These are phyloP conservation scores for Oleoguttula mirabilis DNA, from an alignment of 495 filamentous ascomycete species.

Conservation along the genomic window DNA sequence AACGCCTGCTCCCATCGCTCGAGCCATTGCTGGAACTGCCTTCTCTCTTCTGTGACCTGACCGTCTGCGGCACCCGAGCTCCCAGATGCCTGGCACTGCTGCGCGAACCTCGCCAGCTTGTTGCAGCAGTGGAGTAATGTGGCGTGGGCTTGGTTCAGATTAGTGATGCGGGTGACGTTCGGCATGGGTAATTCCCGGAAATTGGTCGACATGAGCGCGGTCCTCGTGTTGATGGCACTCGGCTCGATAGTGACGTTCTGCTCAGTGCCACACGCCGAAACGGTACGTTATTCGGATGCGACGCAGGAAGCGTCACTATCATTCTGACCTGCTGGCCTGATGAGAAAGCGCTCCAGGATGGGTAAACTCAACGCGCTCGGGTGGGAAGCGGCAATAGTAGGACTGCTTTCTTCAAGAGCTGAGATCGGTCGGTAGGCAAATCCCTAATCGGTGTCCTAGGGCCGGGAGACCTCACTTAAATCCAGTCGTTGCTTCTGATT, in stretches of 20 bases:
- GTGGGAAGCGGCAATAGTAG: too few relatives aligned
- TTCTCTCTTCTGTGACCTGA: background rate
- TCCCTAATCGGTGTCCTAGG: too few relatives aligned
- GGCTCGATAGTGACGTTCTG: too few relatives aligned
- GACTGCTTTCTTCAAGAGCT: too few relatives aligned
- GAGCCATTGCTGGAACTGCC: slow-evolving; percentile 5
- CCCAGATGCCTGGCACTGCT: background rate
- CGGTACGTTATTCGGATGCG: background rate
- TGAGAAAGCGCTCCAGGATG: too few relatives aligned
- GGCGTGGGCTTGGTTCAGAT: slow-evolving; percentile 14
- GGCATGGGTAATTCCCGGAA: slow-evolving; percentile 12
- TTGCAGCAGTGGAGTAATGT: slow-evolving; percentile 14
- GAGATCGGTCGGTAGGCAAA: too few relatives aligned
- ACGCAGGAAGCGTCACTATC: background rate
- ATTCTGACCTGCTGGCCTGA: too few relatives aligned
- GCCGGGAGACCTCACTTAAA: too few relatives aligned
- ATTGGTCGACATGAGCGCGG: background rate
- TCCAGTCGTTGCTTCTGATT: too few relatives aligned
- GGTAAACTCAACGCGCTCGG: too few relatives aligned
- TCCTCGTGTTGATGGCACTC: too few relatives aligned
- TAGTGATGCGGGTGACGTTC: slow-evolving; percentile 8
- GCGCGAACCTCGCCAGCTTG: background rate
- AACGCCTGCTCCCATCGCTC: slow-evolving; percentile 14
- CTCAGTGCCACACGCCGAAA: background rate
- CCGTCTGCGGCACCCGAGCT: background rate